phyloP scores from a whole-genome alignment of 2,329 filamentous ascomycete genomes.

The Calycina herbarum region DNA sequence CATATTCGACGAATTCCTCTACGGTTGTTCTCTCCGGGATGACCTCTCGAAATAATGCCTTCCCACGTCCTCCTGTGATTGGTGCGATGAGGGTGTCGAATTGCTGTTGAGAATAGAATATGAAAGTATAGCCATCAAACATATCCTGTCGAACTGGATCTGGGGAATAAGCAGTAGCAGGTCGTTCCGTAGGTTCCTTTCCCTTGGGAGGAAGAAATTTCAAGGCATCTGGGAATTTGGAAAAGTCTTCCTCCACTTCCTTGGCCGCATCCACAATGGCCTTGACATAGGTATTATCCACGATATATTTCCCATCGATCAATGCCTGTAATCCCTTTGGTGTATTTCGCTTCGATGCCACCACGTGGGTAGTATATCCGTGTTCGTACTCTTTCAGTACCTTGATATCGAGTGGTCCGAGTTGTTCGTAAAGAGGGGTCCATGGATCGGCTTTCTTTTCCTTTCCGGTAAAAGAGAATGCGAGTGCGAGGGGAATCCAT shows the following conservation, averaged over 20 bases:
- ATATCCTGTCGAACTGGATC: conserved; percentile 65
- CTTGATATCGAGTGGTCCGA: conserved; percentile 90
- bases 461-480: conserved; percentile 73
- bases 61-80: conserved; percentile 79
- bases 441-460: conserved; percentile 69
- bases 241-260: conserved; percentile 75
- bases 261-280: conserved; percentile 60
- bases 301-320: conserved; percentile 76
- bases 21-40: conserved; percentile 62
- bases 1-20: conserved; percentile 75
- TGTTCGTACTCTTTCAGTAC: conserved; percentile 71
- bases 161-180: conserved; percentile 67
- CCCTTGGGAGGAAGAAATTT: conserved; percentile 72
- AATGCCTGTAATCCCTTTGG: conserved; percentile 84
- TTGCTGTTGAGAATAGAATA: conserved; percentile 78
- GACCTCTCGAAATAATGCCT: conserved; percentile 69
- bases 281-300: conserved; percentile 68
- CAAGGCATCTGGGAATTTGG: conserved; percentile 73
- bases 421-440: conserved; percentile 57
- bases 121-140: conserved; percentile 84
- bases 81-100: conserved; percentile 72
- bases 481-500: conserved; percentile 81
- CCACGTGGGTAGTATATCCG: conserved; percentile 77
- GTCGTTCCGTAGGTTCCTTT: conserved; percentile 70
- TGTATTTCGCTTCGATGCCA: conserved; percentile 87